Base-by-base conservation (phyloP, 2,329 filamentous ascomycete genomes). In the Balansia obtecta region DNA sequence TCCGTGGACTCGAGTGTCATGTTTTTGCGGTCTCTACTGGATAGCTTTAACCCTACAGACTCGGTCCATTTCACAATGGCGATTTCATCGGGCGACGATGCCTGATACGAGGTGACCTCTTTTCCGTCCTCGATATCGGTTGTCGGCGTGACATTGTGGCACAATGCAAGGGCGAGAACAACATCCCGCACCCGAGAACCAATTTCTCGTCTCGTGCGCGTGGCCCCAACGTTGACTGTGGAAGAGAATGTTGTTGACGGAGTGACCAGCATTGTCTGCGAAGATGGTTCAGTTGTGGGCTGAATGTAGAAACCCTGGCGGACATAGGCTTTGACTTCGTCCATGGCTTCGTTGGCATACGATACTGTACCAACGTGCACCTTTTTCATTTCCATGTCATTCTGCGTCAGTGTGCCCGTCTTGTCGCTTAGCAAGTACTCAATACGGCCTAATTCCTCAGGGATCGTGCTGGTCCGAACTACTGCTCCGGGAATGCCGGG, bases 321-420 rank as follows among this genome's bases (percentile, higher is more conserved):
- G 47, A 98, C 79, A 63, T 95, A 96, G 0, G 86, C 79, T 12
- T 81, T 73, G 12, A 98, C 93, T 69, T 98, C 94, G 58, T 97
- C 93, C 93, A 98, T 98, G 10, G 93, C 91, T 63, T 98, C 93
- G 58, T 95, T 95, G 34, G 91, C 93, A 61, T 98, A 98, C 1
- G 91, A 97, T 1, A 97, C 93, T 10, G 93, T 98, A 10, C 94
- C 93, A 49, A 98, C 88, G 61, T 98, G 94, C 6, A 98, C 91
- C 68, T 98, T 98, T 64, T 94, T 95, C 77, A 98, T 85, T 62
- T 96, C 91, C 90, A 96, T 96, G 61, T 95, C 88, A 61, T 98
- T 98, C 59, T 97, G 89, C 0, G 93, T 98, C 53, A 98, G 68
- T 1, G 93, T 98, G n/a, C 93, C 93, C 0, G 93, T 98, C 68